These are phyloP conservation scores for Bipolaris oryzae DNA, from an alignment of 2,329 filamentous ascomycete genomes.

Conservation along the genomic window DNA sequence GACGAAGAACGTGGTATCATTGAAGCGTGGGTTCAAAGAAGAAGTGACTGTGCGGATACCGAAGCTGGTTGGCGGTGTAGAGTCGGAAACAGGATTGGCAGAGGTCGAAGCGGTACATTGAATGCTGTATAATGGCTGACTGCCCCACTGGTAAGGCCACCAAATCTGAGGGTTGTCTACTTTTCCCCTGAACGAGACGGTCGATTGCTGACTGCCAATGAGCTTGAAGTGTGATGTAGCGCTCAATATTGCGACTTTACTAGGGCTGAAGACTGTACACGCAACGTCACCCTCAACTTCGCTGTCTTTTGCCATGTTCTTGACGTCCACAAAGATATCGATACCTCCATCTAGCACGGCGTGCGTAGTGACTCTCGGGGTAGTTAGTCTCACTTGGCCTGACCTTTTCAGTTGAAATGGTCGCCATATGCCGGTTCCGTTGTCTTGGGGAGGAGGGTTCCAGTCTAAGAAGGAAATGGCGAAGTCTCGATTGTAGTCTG, in stretches of 20 bases:
- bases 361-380: constrained; percentile 34
- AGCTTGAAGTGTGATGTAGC: constrained; percentile 8
- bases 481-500: constrained; percentile 65
- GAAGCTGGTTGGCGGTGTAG: constrained; percentile 49
- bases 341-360: constrained; percentile 25
- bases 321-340: constrained; percentile 29
- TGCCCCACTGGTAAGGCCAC: constrained; percentile 68
- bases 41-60: constrained; percentile 63
- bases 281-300: constrained; percentile 13
- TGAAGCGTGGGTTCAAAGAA: constrained; percentile 54
- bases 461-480: constrained; percentile 67
- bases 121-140: constrained; percentile 59
- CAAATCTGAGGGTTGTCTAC: constrained; percentile 60
- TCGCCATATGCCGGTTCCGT: constrained; percentile 68
- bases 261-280: constrained; percentile 20
- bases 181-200: constrained; percentile 11
- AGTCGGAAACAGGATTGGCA: constrained; percentile 41
- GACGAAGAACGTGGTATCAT: constrained; percentile 62
- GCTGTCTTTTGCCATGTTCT: constrained; percentile 21
- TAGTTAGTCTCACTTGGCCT: constrained; percentile 52
- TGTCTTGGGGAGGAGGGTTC: constrained; percentile 67
- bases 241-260: background rate
- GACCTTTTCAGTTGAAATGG: constrained; percentile 63
- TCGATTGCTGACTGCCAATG: background rate
- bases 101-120: constrained; percentile 36